These are phyloP conservation scores for Hanseniaspora pseudoguilliermondii DNA, from an alignment of 805 yeast genomes.

Conservation along the genomic window DNA sequence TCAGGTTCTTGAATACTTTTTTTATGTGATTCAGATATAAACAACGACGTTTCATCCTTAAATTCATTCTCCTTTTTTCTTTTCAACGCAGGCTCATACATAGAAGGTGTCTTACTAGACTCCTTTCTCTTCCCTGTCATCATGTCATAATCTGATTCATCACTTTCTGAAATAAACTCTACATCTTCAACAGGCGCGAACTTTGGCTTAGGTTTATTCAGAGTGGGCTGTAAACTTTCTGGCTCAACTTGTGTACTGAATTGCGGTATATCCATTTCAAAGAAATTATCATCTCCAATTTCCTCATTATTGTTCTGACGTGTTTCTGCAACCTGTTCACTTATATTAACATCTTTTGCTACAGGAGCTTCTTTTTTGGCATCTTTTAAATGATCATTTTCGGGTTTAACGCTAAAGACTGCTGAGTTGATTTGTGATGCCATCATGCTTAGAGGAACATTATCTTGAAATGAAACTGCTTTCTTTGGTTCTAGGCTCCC, in stretches of 20 bases:
- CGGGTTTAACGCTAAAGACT: too few species aligned
- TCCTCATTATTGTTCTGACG: not conserved
- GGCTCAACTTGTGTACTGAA: not conserved
- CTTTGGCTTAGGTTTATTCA: not conserved
- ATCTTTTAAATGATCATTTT: too few species aligned
- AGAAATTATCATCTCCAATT: not conserved
- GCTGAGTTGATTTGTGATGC: too few species aligned
- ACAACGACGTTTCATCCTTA: not conserved
- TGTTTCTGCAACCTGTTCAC: not conserved
- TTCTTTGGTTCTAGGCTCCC: not conserved
- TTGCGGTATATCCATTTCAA: not conserved
- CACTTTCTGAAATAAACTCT: not conserved
- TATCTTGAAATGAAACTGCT: not conserved
- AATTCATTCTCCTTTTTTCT: not conserved
- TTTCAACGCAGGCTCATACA: not conserved
- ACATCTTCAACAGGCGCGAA: not conserved
- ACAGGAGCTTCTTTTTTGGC: not conserved
- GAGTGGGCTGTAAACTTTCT: not conserved
- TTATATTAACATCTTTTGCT: too few species aligned
- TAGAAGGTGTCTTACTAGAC: not conserved
- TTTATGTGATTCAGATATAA: not conserved
- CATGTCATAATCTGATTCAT: conserved; percentile 5
- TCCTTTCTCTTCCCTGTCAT: conserved; percentile 1
- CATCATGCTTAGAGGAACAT: too few species aligned
- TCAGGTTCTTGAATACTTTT: not conserved